Base-by-base conservation (phyloP, 768 basidiomycete genomes). In the Naganishia vishniacii region DNA sequence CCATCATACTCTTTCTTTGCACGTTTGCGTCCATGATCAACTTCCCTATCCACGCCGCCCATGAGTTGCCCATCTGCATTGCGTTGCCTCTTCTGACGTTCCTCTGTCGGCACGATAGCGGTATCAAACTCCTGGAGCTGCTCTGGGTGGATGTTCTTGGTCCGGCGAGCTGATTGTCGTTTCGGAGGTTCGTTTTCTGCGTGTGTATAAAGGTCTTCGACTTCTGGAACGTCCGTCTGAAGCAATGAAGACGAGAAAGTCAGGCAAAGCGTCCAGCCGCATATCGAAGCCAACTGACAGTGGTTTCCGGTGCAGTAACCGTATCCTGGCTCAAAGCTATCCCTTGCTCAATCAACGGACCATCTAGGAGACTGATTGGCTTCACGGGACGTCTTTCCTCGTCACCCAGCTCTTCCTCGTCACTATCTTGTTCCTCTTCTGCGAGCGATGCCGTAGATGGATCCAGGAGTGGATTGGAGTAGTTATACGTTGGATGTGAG, bases 401-500 rank as follows among this genome's bases (percentile, higher is more conserved):
- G 18, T 23, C 34, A 20, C 56, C 28, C 18, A 44, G 23, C 28
- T 63, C 37, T 23, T 20, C 31, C 16, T 26, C 61, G 15, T 42
- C 49, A 16, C 48, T 31, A 29, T 53, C 26, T 49, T 51, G 23
- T 25, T 37, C 25, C 25, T 37, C 48, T 28, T 25, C 41, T 44
- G 29, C 62, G 41, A 42, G 18, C 16, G 62, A 63, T 63, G 62
- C 28, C 25, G 62, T 47, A 16, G 62, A 53, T 9, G 62, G 40
- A 32, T 63, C 51, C 46, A 63, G 49, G 16, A 63, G 51, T 20
- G 62, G 62, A 20, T 63, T 63, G 11, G 48, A 53, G 44, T 49
- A 26, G 40, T 63, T 63, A 41, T 51, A 63, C 20, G 62, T 63
- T 18, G 62, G 62, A 51, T 63, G 44, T 26, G 51, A 47, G 23